phyloP scores from a whole-genome alignment of 305 asterid genomes.

The Lippia alba region DNA sequence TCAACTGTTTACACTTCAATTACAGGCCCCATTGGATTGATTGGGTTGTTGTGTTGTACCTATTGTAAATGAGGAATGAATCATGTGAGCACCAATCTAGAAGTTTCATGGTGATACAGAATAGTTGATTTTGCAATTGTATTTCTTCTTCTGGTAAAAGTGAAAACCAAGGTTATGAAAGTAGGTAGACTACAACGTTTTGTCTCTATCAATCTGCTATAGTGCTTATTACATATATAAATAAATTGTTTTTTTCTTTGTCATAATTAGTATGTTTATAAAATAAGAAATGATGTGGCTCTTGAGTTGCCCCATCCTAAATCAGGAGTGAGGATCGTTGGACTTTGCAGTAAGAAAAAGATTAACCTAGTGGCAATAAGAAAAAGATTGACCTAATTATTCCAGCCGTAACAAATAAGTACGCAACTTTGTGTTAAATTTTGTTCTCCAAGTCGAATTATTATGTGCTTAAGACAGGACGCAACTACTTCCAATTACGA shows the following conservation, averaged over 20 bases:
- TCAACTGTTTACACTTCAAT: background rate
- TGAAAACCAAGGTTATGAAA: too few relatives aligned
- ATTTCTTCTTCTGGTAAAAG: too few relatives aligned
- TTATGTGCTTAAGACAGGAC: background rate
- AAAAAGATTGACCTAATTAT: conserved; percentile 10
- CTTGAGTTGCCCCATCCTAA: background rate
- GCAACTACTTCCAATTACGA: conserved; percentile 23
- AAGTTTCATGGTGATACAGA: conserved; percentile 18
- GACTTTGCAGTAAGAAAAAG: too few relatives aligned
- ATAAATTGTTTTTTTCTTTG: too few relatives aligned
- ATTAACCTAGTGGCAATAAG: too few relatives aligned
- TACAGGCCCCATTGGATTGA: background rate
- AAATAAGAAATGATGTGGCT: conserved; percentile 20
- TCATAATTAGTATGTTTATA: too few relatives aligned
- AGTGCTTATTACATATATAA: too few relatives aligned
- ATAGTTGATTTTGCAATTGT: background rate
- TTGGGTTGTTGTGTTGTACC: conserved; percentile 15
- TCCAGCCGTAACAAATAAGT: background rate
- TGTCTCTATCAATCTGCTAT: too few relatives aligned
- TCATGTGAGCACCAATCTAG: background rate
- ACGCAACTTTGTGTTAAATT: background rate
- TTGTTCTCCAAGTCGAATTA: conserved; percentile 7
- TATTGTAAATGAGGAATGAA: conserved; percentile 2
- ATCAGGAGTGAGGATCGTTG: background rate
- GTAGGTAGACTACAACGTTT: too few relatives aligned